These are phyloP conservation scores for Colletotrichum sp. DNA, from an alignment of 2,329 filamentous ascomycete genomes.

Conservation along the genomic window DNA sequence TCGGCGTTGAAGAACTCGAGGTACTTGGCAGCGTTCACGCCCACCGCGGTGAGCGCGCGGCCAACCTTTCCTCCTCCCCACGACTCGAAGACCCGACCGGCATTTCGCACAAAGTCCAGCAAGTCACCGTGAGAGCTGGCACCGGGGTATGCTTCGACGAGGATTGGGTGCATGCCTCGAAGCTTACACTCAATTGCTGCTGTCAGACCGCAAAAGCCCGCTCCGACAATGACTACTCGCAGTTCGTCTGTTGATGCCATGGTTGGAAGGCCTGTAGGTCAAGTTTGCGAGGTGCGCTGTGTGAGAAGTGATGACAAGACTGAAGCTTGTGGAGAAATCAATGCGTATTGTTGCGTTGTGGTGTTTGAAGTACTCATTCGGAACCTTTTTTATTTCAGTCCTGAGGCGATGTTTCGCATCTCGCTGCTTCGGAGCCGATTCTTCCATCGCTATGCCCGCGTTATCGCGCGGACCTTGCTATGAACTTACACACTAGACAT, in stretches of 20 bases:
- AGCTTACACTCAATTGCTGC: neutral
- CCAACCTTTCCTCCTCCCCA: neutral
- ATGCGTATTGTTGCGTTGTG: neutral
- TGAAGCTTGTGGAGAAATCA: neutral
- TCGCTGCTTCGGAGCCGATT: neutral
- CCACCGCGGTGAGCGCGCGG: neutral
- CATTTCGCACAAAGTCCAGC: neutral
- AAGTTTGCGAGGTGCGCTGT: neutral
- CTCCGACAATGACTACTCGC: neutral
- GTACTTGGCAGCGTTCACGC: neutral
- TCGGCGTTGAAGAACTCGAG: neutral
- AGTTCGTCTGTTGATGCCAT: neutral
- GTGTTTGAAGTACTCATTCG: neutral
- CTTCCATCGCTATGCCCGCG: neutral
- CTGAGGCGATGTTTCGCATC: neutral
- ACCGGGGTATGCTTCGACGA: neutral
- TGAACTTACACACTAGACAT: neutral
- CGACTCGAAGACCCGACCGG: neutral
- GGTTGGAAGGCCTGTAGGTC: neutral
- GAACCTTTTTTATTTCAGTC: neutral
- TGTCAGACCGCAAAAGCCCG: neutral
- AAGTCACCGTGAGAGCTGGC: neutral
- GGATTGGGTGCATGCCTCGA: neutral
- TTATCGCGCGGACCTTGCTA: neutral
- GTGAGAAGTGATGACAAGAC: neutral